phyloP scores from a whole-genome alignment of 2,329 filamentous ascomycete genomes.

The Plenodomus tracheiphilus region DNA sequence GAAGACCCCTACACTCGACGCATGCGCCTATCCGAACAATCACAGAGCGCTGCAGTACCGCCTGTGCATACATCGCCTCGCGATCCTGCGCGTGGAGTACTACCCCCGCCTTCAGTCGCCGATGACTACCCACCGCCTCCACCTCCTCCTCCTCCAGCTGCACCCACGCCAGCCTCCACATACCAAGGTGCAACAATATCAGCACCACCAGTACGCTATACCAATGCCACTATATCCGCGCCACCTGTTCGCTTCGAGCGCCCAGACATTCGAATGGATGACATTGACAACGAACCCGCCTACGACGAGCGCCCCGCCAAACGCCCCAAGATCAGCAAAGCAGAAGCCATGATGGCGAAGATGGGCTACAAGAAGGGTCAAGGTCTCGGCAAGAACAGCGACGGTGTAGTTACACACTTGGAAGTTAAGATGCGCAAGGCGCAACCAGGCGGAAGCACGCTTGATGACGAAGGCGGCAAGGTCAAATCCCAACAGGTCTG shows the following conservation, averaged over 20 bases:
- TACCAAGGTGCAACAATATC: slow-evolving; percentile 65
- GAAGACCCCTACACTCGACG: slow-evolving; percentile 29
- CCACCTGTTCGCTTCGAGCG: slow-evolving; percentile 73
- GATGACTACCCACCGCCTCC: slow-evolving; percentile 17
- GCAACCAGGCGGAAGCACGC: slow-evolving; percentile 18
- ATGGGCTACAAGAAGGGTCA: slow-evolving; percentile 91
- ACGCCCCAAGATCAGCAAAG: slow-evolving; percentile 48
- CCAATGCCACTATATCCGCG: slow-evolving; percentile 69
- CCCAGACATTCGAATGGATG: slow-evolving; percentile 15
- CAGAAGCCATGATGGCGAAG: slow-evolving; percentile 85
- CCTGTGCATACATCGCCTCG: slow-evolving; percentile 1
- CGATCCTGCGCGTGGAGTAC: slow-evolving; percentile 1
- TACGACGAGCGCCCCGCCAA: slow-evolving; percentile 49
- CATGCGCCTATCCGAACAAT: slow-evolving; percentile 18
- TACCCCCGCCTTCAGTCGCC: slow-evolving; percentile 16
- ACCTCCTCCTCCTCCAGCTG: slow-evolving; percentile 27
- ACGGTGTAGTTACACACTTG: slow-evolving; percentile 83
- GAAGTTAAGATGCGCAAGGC: slow-evolving; percentile 58
- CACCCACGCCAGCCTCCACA: slow-evolving; percentile 50
- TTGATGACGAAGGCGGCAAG: slow-evolving; percentile 55
- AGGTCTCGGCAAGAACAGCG: slow-evolving; percentile 79
- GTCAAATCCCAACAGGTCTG: slow-evolving; percentile 50
- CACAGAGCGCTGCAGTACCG: slow-evolving; percentile 7
- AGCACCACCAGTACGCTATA: slow-evolving; percentile 75
- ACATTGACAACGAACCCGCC: slow-evolving; percentile 12